Evolutionary conservation across 805 yeast genomes (phyloP).

Genomic region (Candida dajiaensis): DNA sequence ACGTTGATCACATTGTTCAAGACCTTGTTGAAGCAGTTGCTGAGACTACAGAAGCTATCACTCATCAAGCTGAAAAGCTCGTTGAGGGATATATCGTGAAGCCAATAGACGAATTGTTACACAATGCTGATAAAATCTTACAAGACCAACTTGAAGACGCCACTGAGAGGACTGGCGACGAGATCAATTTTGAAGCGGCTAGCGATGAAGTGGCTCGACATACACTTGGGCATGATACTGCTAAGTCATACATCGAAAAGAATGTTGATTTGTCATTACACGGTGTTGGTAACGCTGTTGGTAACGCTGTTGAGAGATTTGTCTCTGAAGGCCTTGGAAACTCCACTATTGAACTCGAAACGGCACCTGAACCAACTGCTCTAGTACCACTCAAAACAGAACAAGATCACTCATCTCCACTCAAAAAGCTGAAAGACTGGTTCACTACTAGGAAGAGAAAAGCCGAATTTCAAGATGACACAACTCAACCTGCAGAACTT

Average conservation of each 20-base stretch:
- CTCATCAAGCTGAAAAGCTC: not conserved
- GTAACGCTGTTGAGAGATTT: not conserved
- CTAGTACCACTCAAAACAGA: not conserved
- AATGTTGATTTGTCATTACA: not conserved
- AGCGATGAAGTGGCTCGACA: not conserved
- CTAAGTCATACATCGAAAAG: not conserved
- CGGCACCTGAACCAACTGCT: not conserved
- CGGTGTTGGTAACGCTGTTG: not conserved
- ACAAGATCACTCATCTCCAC: not conserved
- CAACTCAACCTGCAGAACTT: not conserved
- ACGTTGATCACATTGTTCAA: not conserved
- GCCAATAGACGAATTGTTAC: not conserved
- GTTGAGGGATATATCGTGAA: conserved; percentile 1
- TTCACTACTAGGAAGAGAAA: not conserved
- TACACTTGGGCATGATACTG: not conserved
- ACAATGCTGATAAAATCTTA: not conserved
- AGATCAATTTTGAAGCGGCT: not conserved
- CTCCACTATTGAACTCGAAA: not conserved
- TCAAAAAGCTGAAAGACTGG: not conserved
- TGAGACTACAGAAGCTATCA: not conserved
- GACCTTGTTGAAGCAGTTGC: not conserved
- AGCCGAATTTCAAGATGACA: not conserved
- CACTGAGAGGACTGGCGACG: not conserved
- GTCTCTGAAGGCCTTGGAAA: not conserved
- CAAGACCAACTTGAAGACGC: not conserved